Conservation (phyloP, 306 rosid genomes). For the Prunus armeniaca region DNA sequence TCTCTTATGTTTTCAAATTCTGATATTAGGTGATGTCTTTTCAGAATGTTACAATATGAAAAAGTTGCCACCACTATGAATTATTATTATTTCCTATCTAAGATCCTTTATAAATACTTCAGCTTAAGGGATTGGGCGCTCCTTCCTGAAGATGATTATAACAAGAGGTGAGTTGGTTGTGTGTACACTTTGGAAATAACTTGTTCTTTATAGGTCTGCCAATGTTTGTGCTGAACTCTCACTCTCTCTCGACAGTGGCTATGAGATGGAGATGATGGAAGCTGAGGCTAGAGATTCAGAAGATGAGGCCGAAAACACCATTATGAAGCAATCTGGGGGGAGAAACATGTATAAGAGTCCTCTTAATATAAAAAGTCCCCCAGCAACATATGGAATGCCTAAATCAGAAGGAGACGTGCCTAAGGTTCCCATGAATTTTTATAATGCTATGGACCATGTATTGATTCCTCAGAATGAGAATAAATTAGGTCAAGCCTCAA, state of each 20-base stretch:
- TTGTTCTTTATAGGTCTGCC: background rate
- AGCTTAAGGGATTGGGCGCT: conserved; percentile 81
- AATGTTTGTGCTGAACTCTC: conserved; percentile 21
- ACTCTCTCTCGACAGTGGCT: conserved; percentile 59
- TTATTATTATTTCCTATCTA: background rate
- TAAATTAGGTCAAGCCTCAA: conserved; percentile 23
- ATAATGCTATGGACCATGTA: conserved; percentile 5
- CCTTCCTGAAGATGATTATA: conserved; percentile 71
- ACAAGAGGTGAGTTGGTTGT: conserved; percentile 53
- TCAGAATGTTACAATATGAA: background rate
- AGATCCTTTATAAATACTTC: conserved; percentile 27
- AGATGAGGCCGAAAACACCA: conserved; percentile 57
- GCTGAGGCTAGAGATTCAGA: conserved; percentile 96
- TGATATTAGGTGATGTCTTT: background rate
- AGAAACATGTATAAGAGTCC: conserved; percentile 43
- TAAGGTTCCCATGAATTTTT: conserved; percentile 2
- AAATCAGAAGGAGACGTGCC: conserved; percentile 31
- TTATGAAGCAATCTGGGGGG: conserved; percentile 38
- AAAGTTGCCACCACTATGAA: conserved; percentile 18
- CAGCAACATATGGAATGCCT: conserved; percentile 25
- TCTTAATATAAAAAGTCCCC: conserved; percentile 30
- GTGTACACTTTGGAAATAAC: background rate
- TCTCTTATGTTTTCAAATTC: conserved; percentile 2
- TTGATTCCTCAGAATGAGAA: background rate
- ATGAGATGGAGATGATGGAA: conserved; percentile 65